Conservation (phyloP, 139 green algal species). For the Zygnema circumcarinatum region DNA sequence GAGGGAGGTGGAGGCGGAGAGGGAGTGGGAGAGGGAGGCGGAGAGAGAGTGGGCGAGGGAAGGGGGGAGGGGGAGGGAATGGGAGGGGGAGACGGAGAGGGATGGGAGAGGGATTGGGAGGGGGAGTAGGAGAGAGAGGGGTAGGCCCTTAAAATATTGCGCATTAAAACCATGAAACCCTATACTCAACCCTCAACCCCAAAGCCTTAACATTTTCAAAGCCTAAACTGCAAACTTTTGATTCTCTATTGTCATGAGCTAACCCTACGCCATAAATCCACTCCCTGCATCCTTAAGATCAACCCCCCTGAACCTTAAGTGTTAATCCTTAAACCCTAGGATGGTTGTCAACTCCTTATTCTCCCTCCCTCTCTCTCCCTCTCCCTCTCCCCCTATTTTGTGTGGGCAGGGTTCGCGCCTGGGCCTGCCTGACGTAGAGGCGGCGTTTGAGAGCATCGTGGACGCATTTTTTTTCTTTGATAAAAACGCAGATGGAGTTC, state of each 20-base stretch:
- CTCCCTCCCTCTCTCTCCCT: no score
- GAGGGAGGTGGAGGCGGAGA: background rate
- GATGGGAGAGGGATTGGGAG: background rate
- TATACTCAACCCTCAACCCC: no score
- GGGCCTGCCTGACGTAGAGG: background rate
- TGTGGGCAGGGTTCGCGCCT: background rate
- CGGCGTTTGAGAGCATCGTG: constrained; percentile 1
- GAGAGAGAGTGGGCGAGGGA: background rate
- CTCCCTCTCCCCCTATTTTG: no score
- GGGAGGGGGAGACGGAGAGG: background rate
- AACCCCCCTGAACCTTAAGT: no score
- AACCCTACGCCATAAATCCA: no score
- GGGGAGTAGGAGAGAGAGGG: background rate
- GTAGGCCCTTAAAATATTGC: background rate
- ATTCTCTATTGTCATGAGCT: no score
- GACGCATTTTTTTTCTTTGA: constrained; percentile 20
- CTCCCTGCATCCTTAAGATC: no score
- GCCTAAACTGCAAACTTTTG: no score
- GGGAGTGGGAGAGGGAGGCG: background rate
- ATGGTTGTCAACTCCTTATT: no score
- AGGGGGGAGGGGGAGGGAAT: background rate
- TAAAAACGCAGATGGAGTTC: background rate
- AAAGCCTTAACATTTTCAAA: no score
- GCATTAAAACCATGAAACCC: background rate
- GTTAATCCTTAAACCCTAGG: no score